Base-by-base conservation (phyloP, 2,329 filamentous ascomycete species). In the Penicillium sclerotigenum region DNA sequence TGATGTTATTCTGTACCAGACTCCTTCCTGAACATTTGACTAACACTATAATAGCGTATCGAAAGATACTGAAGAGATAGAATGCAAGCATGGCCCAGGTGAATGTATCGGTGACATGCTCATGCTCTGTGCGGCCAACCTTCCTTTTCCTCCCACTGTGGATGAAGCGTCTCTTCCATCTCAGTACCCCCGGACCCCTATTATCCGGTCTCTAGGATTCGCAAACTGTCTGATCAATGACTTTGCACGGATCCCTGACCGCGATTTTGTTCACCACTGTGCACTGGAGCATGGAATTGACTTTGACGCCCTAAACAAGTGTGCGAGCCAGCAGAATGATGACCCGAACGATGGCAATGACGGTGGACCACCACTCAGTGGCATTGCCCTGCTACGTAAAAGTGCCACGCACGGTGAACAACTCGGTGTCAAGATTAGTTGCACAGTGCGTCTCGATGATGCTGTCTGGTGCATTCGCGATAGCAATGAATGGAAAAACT, bases 101-200 rank as follows among this genome's bases (percentile, higher is more conserved):
- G 94, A 99, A 77, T 99, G 90, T 73, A 84, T 97, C 67, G 94
- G 94, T 59, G 91, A 99, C 76, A 96, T 96, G 71, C 81, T 99
- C 73, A 88, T 96, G 72, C 87, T 99, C 47, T 99, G 94, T 76
- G 92, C 92, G 33, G 87, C 87, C 57, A 81, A 88, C 60, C 81
- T 94, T 13, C 77, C 76, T 22, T 77, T 77, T 57, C 69, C 72
- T 49, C 61, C 70, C 2, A 54, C 62, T 5, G 37, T 26, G 2
- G 59, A 65, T 26, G 59, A 65, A 41, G 45, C 61, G 13, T 48
- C 60, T 7, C 50, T 65, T 20, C 57, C 63, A 14, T 20, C 51
- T n/a, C 38, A 58, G 31, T 94, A 94, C 69, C 89, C 90, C 29
- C 86, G 92, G 62, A 74, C 75, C 7, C 72, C 77, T 1, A 89